Evolutionary conservation across 2,329 filamentous ascomycete genomes (phyloP).

Genomic region (Paraconiothyrium sp.): DNA sequence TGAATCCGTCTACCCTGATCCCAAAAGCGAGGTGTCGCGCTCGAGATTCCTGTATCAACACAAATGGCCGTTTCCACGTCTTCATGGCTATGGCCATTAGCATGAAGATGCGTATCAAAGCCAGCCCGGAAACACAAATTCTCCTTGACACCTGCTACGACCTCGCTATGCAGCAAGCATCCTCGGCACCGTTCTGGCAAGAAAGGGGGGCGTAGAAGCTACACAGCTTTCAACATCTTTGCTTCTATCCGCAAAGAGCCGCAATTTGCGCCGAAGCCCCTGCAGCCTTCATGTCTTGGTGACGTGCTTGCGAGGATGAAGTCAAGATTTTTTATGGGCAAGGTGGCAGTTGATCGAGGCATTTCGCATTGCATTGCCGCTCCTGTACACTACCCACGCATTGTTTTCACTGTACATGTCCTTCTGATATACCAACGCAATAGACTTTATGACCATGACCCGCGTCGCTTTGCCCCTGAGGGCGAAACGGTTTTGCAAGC

Average conservation of each 20-base stretch:
- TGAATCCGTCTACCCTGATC: constrained; percentile 45
- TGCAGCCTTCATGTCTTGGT: constrained; percentile 47
- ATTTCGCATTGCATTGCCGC: background rate
- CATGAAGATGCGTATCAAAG: constrained; percentile 46
- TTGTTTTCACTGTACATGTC: constrained; percentile 13
- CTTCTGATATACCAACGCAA: constrained; percentile 10
- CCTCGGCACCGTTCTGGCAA: constrained; percentile 44
- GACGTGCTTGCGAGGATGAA: constrained; percentile 12
- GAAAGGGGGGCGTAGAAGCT: constrained; percentile 45
- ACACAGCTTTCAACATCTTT: constrained; percentile 44
- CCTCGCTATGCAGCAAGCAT: constrained; percentile 47
- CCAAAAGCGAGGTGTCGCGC: constrained; percentile 26
- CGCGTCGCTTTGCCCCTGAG: background rate
- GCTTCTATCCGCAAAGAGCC: constrained; percentile 38
- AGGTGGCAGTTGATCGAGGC: background rate
- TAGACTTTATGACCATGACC: background rate
- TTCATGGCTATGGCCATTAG: constrained; percentile 49
- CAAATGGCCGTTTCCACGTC: constrained; percentile 49
- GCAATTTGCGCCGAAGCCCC: constrained; percentile 29
- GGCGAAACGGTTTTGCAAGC: background rate
- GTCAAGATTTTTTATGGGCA: background rate
- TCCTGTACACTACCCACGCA: constrained; percentile 4
- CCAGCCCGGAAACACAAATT: constrained; percentile 41
- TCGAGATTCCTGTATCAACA: constrained; percentile 35
- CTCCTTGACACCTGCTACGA: constrained; percentile 49